A percentile compares a stretch with the other conserved stretches of the same genome.
phyloP scores from a whole-genome alignment of 345 rosid species.

The Microthlaspi erraticum region DNA sequence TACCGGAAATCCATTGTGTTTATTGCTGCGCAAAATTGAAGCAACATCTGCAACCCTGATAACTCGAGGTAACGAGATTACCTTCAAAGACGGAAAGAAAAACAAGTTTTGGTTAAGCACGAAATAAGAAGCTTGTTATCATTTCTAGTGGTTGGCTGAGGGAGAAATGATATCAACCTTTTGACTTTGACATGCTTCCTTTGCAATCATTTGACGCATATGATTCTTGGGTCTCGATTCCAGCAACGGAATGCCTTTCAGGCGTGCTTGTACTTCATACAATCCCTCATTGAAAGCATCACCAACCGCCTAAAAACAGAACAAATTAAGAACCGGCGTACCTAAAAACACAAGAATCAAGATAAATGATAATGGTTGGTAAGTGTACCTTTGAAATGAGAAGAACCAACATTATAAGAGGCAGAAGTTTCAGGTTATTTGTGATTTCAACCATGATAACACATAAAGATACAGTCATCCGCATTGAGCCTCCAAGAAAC shows the following conservation, averaged over 20 bases:
- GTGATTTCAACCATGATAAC: constrained; percentile 99
- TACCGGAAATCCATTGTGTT: constrained; percentile 96
- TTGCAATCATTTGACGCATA: constrained; percentile 80
- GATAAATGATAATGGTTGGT: constrained; percentile 13
- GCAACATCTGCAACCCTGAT: constrained; percentile 86
- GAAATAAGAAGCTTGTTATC: constrained; percentile 4
- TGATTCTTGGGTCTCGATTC: constrained; percentile 88
- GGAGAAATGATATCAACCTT: constrained; percentile 55
- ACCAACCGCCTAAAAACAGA: constrained; percentile 81
- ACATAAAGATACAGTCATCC: constrained; percentile 97
- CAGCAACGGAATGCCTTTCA: constrained; percentile 84
- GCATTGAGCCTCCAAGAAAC: constrained; percentile 98
- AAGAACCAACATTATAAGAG: constrained; percentile 98
- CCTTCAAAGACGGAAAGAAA: constrained; percentile 53
- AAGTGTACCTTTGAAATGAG: constrained; percentile 88
- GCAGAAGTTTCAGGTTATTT: constrained; percentile 87
- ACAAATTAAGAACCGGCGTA: background rate
- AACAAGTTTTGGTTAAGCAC: constrained; percentile 14
- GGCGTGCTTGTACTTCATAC: constrained; percentile 84
- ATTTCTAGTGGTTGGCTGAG: constrained; percentile 21
- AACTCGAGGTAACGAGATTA: constrained; percentile 82
- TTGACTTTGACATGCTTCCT: constrained; percentile 82
- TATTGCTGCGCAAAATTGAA: constrained; percentile 77
- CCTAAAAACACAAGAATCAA: constrained; percentile 31
- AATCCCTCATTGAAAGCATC: constrained; percentile 97